Base-by-base conservation (phyloP, 2,329 filamentous ascomycete genomes). In the Samsoniella hepiali region DNA sequence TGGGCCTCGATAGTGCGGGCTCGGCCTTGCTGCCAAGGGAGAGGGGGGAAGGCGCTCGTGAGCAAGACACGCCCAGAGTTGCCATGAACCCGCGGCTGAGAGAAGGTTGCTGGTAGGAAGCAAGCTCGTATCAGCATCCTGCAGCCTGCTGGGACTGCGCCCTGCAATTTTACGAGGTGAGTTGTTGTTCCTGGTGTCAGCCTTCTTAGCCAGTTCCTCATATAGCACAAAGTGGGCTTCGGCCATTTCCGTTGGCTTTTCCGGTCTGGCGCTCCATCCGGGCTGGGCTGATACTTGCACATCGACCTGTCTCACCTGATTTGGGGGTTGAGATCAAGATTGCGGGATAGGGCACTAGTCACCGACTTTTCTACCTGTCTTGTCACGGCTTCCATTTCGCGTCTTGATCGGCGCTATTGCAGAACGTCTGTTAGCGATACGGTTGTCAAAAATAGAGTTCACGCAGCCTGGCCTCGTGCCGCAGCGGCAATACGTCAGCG, bases 111-210 rank as follows among this genome's bases (percentile, higher is more conserved):
- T 40, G 2, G 38, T 13, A 15, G 7, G 13, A 40, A 47, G n/a
- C 4, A 27, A 55, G 10, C 53, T 56, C 53, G 38, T 56, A 56
- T 56, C 53, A 31, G 53, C 38, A 56, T 56, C 53, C 53, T 56
- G 53, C 38, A 44, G 53, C 53, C 53, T 56, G 36, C 53, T 34
- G 22, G 47, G 5, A 55, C 51, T 40, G 51, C 51, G 51, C 51
- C 51, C 32, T 40, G 53, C 29, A 42, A 40, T 40, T 40, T 40
- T 51, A 51, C 49, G 49, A 34, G 49, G n/a, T 22, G 17, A 7
- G 49, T 11, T 51, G 9, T 31, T 31, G 49, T 51, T 32, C 29
- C 29, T 51, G 49, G 42, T 45, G 17, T 45, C 51, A 40, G 51
- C 51, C 36, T 55, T 55, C 51, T 40, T 34, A 22, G n/a, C 47